These are phyloP conservation scores for Saturnispora mendoncae DNA, from an alignment of 805 yeast species.

Conservation along the genomic window DNA sequence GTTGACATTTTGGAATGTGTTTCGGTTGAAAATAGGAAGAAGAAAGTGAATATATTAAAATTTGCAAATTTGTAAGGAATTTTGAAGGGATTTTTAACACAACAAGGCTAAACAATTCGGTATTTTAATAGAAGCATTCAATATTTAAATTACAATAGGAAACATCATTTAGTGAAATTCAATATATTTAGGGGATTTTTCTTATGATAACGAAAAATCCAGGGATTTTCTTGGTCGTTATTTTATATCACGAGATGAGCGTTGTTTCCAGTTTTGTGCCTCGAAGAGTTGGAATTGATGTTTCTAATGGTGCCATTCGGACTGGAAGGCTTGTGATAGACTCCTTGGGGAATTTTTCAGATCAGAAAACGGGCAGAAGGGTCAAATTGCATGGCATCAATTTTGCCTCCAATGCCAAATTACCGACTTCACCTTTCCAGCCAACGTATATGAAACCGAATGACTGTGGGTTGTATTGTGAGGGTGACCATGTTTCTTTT, in stretches of 20 bases:
- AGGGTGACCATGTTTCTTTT: constrained; percentile 71
- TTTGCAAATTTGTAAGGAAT: too few species aligned
- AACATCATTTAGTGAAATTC: too few species aligned
- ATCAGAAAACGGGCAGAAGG: constrained; percentile 42
- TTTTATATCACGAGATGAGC: constrained; percentile 1
- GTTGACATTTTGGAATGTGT: constrained; percentile 4
- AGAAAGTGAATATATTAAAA: too few species aligned
- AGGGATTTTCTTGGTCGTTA: neutral
- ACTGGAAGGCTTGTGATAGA: constrained; percentile 29
- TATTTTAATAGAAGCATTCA: too few species aligned
- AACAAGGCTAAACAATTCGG: too few species aligned
- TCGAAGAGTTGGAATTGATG: neutral
- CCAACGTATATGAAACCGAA: constrained; percentile 32
- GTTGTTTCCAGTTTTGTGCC: constrained; percentile 2
- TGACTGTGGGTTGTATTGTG: constrained; percentile 44
- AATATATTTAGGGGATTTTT: too few species aligned
- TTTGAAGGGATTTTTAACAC: too few species aligned
- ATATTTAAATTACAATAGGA: too few species aligned
- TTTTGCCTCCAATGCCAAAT: constrained; percentile 64
- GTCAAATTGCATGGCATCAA: constrained; percentile 72
- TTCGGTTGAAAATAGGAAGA: too few species aligned
- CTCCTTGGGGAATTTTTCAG: constrained; percentile 48
- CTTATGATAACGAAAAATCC: neutral
- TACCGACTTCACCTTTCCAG: constrained; percentile 51
- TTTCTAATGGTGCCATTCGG: constrained; percentile 5